phyloP scores from a whole-genome alignment of 164 flowering plant species.

The Piper betle region DNA sequence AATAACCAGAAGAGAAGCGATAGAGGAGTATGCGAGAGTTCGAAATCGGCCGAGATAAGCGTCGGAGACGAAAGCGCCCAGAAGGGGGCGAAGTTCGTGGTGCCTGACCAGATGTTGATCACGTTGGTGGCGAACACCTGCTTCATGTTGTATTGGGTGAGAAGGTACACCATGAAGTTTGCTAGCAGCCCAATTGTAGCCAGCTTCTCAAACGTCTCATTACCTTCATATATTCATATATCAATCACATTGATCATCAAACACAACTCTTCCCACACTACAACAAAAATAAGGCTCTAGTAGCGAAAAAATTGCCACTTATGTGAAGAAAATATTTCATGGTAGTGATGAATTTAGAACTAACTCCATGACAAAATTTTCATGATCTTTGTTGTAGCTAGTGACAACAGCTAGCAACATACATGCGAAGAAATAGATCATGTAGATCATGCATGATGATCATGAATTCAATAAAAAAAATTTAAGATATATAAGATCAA shows the following conservation, averaged over 20 bases:
- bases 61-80: constrained; percentile 66
- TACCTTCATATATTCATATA: constrained; percentile 28
- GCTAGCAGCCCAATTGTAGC: constrained; percentile 52
- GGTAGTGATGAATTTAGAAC: no score
- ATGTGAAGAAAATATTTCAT: no score
- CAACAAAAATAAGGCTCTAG: no score
- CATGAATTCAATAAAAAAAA: no score
- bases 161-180: constrained; percentile 58
- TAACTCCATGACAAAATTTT: no score
- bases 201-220: constrained; percentile 76
- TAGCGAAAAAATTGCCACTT: background rate
- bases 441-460: no score
- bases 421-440: no score
- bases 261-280: no score
- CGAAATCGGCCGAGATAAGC: constrained; percentile 54
- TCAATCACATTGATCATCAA: background rate
- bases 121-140: constrained; percentile 39
- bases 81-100: constrained; percentile 37
- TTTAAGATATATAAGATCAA: background rate
- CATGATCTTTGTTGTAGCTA: no score
- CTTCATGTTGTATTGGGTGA: constrained; percentile 38
- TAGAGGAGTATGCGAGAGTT: constrained; percentile 38
- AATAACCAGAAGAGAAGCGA: constrained; percentile 50
- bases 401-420: no score
- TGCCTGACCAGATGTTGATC: constrained; percentile 48